Percentiles rank a stretch among this genome's conserved stretches.
Evolutionary conservation across 495 filamentous ascomycete genomes (phyloP).

Genomic region (Penicillium odoratum): DNA sequence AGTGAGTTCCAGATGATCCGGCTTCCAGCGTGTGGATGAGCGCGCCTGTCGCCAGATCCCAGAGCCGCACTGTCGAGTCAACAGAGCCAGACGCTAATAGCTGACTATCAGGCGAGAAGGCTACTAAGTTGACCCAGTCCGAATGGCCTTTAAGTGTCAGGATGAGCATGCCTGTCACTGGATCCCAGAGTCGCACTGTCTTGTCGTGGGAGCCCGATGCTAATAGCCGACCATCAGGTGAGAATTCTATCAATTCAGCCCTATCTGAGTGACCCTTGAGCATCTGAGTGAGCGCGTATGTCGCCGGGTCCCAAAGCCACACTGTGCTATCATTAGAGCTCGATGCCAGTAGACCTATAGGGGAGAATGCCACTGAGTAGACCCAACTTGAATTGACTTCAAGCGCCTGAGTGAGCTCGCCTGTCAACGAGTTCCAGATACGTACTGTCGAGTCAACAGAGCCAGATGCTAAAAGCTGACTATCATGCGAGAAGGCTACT

Average conservation of each 20-base stretch:
- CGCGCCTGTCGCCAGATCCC: constrained; percentile 7
- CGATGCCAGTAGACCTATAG: not conserved
- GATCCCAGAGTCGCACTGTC: constrained; percentile 12
- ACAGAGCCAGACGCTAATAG: constrained; percentile 21
- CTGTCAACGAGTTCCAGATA: constrained; percentile 19
- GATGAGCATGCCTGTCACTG: constrained; percentile 5
- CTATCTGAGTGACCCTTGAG: not conserved
- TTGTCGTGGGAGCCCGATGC: constrained; percentile 20
- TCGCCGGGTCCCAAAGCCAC: not conserved
- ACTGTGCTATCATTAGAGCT: not conserved
- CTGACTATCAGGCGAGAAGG: constrained; percentile 30
- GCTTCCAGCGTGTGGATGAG: not conserved
- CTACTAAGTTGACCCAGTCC: constrained; percentile 10
- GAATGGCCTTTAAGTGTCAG: constrained; percentile 27
- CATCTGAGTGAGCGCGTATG: not conserved
- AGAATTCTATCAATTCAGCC: constrained; percentile 24
- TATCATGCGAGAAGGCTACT: too few species aligned
- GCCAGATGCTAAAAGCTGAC: too few species aligned
- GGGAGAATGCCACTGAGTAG: not conserved
- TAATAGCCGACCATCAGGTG: constrained; percentile 23
- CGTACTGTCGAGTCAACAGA: too few species aligned
- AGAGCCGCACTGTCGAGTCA: constrained; percentile 5
- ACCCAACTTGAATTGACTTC: not conserved
- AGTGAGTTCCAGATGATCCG: constrained; percentile 1
- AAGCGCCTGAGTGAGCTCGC: constrained; percentile 24